Evolutionary conservation across 257 asterid genomes (phyloP), one percentile per base, ranked within the genome.

Genomic region (Echites panduratus): DNA sequence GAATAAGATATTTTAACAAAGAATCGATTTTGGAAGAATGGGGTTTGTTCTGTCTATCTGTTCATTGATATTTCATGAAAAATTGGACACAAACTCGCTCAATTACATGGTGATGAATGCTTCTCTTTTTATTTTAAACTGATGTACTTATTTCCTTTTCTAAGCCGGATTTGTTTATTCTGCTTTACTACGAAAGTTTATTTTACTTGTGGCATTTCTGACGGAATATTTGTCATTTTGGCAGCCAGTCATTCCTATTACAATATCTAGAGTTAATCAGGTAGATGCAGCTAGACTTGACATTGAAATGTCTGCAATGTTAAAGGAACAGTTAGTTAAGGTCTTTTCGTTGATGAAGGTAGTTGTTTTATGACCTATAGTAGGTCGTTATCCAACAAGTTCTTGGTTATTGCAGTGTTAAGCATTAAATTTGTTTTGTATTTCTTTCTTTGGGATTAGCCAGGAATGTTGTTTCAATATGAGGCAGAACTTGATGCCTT

Each of bases 401-500:
- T n/a, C n/a, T 53, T 52, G 16, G 73, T 75, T 67, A 75, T 66
- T 38, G 24, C 69, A 45, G 76, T 79, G 74, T 61, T 65, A 61
- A 66, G 73, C 74, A 70, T 87, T 83, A 84, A 84, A 85, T 81
- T 87, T 81, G 68, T n/a, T 56, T 82, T 76, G 32, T 75, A 78
- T 78, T 59, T 74, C 78, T 80, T 83, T 68, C 12, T 80, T 89
- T 83, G 90, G 88, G 80, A 89, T 90, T 90, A 92, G 99, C 99
- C 97, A 89, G 97, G 99, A 84, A 87, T 95, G 90, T 76, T 90
- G 81, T 92, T 90, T 81, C 98, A 95, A 78, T 95, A 89, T 81
- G 99, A 95, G 74, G 89, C 96, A 13, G 99, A 95, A 80, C 97
- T 95, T 24, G 98, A 95, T 78, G 96, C 97, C 52, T 90, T 95